Base-by-base conservation (phyloP, 2,329 filamentous ascomycete genomes). In the Aaosphaeria arxii region DNA sequence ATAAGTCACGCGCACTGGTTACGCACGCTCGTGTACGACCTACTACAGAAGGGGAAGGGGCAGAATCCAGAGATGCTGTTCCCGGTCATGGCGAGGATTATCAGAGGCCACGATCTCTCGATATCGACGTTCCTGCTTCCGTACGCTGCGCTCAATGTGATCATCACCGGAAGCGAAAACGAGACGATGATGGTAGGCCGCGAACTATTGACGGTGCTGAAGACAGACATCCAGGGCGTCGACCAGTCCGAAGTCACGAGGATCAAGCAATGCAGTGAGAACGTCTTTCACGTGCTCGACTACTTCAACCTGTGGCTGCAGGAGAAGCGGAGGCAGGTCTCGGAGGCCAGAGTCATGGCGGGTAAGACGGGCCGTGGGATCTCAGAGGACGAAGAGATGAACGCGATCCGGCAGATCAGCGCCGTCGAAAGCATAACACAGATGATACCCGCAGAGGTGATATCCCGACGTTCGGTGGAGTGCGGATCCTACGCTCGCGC, bases 401-500 rank as follows among this genome's bases (percentile, higher is more conserved):
- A 68, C 68, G 49, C 77, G 66, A 59, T 81, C 79, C 48, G 78
- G 75, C 67, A 76, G 56, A 79, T 83, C 49, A 77, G 77, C 57
- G 79, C 80, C 7, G 88, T 97, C 4, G 88, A 95, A 47, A 77
- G 81, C 0, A 81, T 96, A 43, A 71, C 96, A 17, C 73, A 77
- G n/a, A 75, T 75, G 28, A 86, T 89, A 47, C 86, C 86, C 0
- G 83, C 86, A 4, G 83, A 88, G 57, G 73, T 87, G n/a, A 83
- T 88, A 44, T 91, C 94, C 5, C 82, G 84, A 55, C 83, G 92
- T 56, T 91, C 94, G 7, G 83, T 96, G n/a, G 89, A 96, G 62
- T 97, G 92, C 71, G 89, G 89, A 50, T 94, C 95, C 6, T 97
- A 92, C 65, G 86, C 94, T 6, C 84, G 94, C 44, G 94, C 95